Evolutionary conservation across 306 rosid genomes (phyloP).

Genomic region (Macrotyloma uniflorum): DNA sequence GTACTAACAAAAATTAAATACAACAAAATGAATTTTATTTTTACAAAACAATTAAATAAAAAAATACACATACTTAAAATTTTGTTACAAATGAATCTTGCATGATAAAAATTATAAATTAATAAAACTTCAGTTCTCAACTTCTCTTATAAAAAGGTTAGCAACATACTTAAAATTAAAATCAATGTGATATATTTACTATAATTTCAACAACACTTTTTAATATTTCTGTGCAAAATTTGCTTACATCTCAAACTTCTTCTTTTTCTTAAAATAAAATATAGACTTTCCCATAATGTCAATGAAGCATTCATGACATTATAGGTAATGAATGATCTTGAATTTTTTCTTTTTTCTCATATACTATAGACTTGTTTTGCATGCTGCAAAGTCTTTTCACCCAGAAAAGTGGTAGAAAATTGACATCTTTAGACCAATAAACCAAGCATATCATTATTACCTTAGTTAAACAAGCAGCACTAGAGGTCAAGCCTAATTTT

Average conservation of each 20-base stretch:
- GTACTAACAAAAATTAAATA: no score
- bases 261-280: no score
- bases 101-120: neutral
- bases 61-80: no score
- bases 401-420: neutral
- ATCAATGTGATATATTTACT: neutral
- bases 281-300: neutral
- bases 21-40: no score
- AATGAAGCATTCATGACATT: neutral
- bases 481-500: constrained; percentile 35
- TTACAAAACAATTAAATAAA: neutral
- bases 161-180: neutral
- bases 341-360: neutral
- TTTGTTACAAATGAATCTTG: neutral
- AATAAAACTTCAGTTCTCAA: neutral
- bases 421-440: neutral
- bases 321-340: neutral
- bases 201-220: no score
- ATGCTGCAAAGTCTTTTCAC: neutral
- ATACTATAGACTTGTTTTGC: neutral
- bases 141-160: neutral
- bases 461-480: neutral
- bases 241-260: no score
- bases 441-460: neutral
- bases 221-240: no score